Conservation (phyloP, 75 land plant species). For the Sequoia sempervirens region DNA sequence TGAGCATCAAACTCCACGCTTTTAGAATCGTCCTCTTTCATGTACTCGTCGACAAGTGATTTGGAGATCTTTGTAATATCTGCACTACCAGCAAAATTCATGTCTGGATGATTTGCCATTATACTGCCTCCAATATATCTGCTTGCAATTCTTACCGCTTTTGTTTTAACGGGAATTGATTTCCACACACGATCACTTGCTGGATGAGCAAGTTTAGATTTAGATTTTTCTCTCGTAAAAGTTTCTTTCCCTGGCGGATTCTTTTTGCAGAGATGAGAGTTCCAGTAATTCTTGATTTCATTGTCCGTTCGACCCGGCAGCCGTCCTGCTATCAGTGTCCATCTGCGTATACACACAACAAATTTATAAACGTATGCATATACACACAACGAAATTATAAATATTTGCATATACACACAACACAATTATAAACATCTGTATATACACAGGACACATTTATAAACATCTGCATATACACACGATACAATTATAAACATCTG, state of each 20-base stretch:
- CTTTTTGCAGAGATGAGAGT: not conserved
- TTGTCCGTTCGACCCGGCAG: not conserved
- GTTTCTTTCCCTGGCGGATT: not conserved
- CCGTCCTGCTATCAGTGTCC: not conserved
- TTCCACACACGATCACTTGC: not conserved
- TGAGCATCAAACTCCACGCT: not conserved
- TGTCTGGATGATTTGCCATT: not conserved
- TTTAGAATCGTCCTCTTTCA: not conserved
- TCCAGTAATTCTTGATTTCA: not conserved
- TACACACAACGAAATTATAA: too few relatives aligned
- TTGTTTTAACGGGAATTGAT: not conserved
- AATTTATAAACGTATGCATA: too few relatives aligned
- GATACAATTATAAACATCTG: not conserved
- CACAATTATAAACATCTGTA: too few relatives aligned
- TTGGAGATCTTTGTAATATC: not conserved
- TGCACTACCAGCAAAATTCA: not conserved
- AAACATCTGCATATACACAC: not conserved
- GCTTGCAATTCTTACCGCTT: not conserved
- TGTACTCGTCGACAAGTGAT: not conserved
- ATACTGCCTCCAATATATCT: not conserved
- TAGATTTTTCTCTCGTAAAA: not conserved
- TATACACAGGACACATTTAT: too few relatives aligned
- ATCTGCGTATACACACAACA: not conserved
- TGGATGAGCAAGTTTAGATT: not conserved
- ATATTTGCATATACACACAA: too few relatives aligned